Evolutionary conservation across 192 early-diverging fungal species (phyloP).

Genomic region (Podila clonocystis): DNA sequence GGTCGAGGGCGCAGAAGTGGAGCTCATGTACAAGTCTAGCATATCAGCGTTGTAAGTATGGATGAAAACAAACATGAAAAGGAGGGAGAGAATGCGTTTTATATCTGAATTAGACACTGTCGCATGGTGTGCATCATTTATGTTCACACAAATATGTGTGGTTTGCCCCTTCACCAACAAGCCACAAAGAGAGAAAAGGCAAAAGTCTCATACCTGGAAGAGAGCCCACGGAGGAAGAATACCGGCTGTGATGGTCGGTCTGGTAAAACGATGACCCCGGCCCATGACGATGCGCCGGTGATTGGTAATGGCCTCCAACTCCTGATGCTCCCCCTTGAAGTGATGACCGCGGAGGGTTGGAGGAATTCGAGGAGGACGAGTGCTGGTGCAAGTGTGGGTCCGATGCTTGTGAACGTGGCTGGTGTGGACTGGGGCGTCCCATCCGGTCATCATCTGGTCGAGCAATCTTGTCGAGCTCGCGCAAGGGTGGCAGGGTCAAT

Average conservation of each 20-base stretch:
- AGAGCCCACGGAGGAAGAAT: slow-evolving; percentile 13
- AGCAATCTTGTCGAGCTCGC: slow-evolving; percentile 28
- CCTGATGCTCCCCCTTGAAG: slow-evolving; percentile 1
- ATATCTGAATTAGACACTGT: neutral
- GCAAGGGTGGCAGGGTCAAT: slow-evolving; percentile 33
- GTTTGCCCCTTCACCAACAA: neutral
- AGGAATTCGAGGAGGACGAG: slow-evolving; percentile 2
- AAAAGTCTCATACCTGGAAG: slow-evolving; percentile 9
- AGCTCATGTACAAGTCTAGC: slow-evolving; percentile 45
- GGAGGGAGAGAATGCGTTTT: neutral
- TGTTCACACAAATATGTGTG: neutral
- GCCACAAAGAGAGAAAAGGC: neutral
- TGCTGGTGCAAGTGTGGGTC: slow-evolving; percentile 47
- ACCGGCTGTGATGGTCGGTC: slow-evolving; percentile 16
- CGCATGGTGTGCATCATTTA: too few species aligned
- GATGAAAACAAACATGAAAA: neutral
- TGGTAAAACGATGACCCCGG: neutral
- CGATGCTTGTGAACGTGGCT: slow-evolving; percentile 35
- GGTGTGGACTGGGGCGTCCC: neutral
- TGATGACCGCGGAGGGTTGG: slow-evolving; percentile 1
- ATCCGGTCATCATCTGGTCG: slow-evolving; percentile 22
- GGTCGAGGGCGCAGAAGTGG: slow-evolving; percentile 36
- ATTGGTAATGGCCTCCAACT: neutral
- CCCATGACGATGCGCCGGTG: neutral
- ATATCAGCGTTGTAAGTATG: neutral